Evolutionary conservation across 768 basidiomycete genomes (phyloP).

Genomic region (Cyclocybe aegerita): DNA sequence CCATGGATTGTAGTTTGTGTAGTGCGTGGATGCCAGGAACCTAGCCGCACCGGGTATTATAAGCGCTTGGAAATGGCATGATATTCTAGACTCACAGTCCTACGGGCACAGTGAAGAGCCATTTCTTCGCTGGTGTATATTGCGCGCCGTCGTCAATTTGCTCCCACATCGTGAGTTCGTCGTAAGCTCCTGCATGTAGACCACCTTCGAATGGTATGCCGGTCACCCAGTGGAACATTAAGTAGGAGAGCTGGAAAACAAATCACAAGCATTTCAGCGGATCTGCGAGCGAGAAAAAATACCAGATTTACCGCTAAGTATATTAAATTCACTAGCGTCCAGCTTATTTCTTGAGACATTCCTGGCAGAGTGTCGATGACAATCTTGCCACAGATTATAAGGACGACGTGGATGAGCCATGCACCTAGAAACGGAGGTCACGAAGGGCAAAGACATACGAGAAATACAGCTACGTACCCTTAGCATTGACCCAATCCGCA

Average conservation of each 20-base stretch:
- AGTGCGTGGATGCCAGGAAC: conserved; percentile 96
- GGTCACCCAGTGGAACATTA: conserved; percentile 99
- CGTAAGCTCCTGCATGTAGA: conserved; percentile 90
- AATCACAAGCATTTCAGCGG: conserved; percentile 3
- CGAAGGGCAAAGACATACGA: conserved; percentile 1
- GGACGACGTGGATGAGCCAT: conserved; percentile 95
- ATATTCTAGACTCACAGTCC: conserved; percentile 59
- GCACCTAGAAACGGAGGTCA: conserved; percentile 58
- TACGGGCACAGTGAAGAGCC: conserved; percentile 89
- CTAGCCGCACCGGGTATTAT: conserved; percentile 37
- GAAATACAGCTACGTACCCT: conserved; percentile 52
- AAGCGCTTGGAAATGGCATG: not conserved
- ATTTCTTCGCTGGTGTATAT: conserved; percentile 98
- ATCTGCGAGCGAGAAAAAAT: not conserved
- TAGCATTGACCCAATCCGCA: conserved; percentile 92
- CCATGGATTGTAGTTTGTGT: conserved; percentile 95
- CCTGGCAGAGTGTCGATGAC: conserved; percentile 93
- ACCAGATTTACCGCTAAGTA: conserved; percentile 78
- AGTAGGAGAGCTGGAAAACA: conserved; percentile 74
- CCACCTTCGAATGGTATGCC: conserved; percentile 94
- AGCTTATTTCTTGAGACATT: conserved; percentile 91
- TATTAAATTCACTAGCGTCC: conserved; percentile 89
- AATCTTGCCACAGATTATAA: conserved; percentile 89
- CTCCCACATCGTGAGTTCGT: conserved; percentile 97
- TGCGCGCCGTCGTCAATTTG: conserved; percentile 99